A percentile compares a stretch with the other conserved stretches of the same genome.
Conservation (phyloP, 1,139 yeast genomes). For the Saccharomyces hybrid region DNA sequence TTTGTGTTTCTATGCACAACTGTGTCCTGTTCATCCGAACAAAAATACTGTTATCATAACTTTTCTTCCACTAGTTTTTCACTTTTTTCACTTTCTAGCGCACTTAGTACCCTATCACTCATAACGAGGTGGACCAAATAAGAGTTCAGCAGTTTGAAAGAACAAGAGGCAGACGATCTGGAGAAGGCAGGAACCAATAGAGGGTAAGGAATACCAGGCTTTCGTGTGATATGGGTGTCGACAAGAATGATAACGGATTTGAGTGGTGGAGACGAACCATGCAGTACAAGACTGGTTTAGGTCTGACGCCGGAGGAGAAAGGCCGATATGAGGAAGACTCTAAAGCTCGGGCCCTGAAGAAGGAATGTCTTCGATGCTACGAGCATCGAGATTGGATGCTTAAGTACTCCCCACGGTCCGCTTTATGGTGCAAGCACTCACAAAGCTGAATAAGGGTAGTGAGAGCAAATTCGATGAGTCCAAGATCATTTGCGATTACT, state of each 20-base stretch:
- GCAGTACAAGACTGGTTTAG: constrained; percentile 67
- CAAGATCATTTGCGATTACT: constrained; percentile 69
- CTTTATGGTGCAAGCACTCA: constrained; percentile 81
- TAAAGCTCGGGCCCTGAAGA: constrained; percentile 36
- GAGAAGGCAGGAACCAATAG: neutral
- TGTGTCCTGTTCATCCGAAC: neutral
- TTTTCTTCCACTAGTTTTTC: neutral
- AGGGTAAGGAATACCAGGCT: neutral
- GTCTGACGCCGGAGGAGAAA: constrained; percentile 48
- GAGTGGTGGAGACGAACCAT: constrained; percentile 79
- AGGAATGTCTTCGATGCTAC: constrained; percentile 62
- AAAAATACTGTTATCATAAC: neutral
- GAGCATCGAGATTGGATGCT: constrained; percentile 75
- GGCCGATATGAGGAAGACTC: constrained; percentile 53
- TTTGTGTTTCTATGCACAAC: neutral
- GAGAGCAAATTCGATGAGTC: constrained; percentile 24
- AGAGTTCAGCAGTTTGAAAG: neutral
- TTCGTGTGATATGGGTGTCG: neutral
- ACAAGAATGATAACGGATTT: constrained; percentile 39
- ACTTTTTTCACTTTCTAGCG: neutral
- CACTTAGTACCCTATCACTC: neutral
- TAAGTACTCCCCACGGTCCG: constrained; percentile 76
- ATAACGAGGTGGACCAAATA: neutral
- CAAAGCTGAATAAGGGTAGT: constrained; percentile 38
- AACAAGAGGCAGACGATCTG: neutral